Evolutionary conservation across 2,329 filamentous ascomycete species (phyloP).

Genomic region (Trichoderma aggressivum): DNA sequence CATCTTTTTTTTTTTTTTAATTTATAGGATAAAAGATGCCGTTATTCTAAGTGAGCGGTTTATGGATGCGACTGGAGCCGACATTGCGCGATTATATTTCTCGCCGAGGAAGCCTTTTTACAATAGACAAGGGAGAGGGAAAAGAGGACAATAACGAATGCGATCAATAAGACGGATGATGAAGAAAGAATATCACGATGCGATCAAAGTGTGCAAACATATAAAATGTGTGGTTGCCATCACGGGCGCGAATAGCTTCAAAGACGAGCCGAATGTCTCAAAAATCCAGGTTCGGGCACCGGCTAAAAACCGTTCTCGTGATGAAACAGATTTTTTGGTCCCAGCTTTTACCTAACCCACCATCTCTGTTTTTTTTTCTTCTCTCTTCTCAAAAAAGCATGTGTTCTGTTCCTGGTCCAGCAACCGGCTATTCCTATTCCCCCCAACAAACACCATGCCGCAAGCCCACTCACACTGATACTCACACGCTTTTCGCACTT

Average conservation of each 20-base stretch:
- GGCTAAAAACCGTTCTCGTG: conserved; percentile 5
- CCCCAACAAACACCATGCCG: background rate
- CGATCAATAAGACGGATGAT: background rate
- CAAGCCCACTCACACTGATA: conserved; percentile 2
- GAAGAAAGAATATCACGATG: background rate
- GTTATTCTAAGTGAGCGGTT: background rate
- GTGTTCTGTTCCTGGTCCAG: background rate
- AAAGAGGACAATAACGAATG: background rate
- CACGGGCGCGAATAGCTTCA: background rate
- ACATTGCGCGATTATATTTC: background rate
- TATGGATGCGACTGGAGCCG: background rate
- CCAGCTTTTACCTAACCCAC: conserved; percentile 5
- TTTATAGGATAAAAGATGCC: background rate
- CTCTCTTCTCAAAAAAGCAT: background rate
- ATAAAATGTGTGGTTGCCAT: background rate
- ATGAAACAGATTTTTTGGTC: background rate
- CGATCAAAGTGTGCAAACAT: background rate
- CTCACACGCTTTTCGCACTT: background rate
- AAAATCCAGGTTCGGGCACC: background rate
- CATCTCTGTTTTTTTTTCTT: background rate
- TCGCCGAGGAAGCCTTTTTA: background rate
- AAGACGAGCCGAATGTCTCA: background rate
- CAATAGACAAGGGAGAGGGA: too few relatives aligned
- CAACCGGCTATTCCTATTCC: background rate
- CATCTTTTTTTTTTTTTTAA: background rate